Base-by-base conservation (phyloP, 176 grass and related monocot genomes). In the Urochloa ruziziensis region DNA sequence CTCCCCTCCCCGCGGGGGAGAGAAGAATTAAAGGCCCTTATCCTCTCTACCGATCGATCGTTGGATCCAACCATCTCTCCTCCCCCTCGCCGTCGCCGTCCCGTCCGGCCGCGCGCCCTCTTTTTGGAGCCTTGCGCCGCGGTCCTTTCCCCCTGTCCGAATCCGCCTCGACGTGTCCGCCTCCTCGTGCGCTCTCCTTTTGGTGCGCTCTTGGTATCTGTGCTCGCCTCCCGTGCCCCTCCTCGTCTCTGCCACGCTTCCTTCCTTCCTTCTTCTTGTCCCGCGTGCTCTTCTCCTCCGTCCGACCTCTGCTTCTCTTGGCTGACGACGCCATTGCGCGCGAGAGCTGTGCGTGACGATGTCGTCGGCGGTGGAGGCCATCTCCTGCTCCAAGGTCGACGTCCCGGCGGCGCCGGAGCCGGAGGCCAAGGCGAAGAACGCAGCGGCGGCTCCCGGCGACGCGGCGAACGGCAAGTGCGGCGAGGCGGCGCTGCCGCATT, bases 291-390 rank as follows among this genome's bases (percentile, higher is more conserved):
- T n/a, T n/a, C n/a, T n/a, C 30, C 30, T 56, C 33, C 67, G 33
- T 2, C 13, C 77, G 78, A 77, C 48, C 19, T 37, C 37, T 54
- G 80, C 36, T 62, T 24, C 76, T 79, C 71, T 68, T 58, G 75
- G 61, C 30, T 80, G 76, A 67, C 54, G 71, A 49, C 54, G 71
- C 59, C 53, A 69, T 13, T 82, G 46, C 12, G 61, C 32, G 29
- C 6, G 75, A 17, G 46, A 44, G 70, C 59, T 66, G 42, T 34
- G 69, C 77, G 54, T 17, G 80, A 84, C 85, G 15, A 98, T 98
- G 92, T 95, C 95, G n/a, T 89, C 90, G 74, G 95, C 87, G 67
- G 88, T 95, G 53, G 93, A 90, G 84, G 75, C 91, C 82, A 73
- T 93, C n/a, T 85, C 93, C 36, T 80, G 86, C 74, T 68, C 92